Evolutionary conservation across 305 asterid species (phyloP).

Genomic region (Fraxinus xanthoxyloides): DNA sequence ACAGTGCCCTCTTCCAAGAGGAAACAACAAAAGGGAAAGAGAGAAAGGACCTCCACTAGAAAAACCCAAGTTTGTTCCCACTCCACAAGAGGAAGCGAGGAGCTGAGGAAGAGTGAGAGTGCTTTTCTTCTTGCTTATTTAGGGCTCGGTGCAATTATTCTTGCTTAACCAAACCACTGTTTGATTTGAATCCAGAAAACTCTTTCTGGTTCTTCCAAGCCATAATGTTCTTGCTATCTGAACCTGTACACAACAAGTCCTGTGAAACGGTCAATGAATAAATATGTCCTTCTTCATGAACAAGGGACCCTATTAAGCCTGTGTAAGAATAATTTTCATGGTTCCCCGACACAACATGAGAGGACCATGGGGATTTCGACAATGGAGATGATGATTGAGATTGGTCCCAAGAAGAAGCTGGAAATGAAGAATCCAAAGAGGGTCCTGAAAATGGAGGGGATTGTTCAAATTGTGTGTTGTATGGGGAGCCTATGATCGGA

Average conservation of each 20-base stretch:
- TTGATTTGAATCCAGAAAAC: constrained; percentile 68
- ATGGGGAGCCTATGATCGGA: constrained; percentile 26
- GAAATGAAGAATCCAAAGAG: constrained; percentile 23
- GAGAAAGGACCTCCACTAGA: too few relatives aligned
- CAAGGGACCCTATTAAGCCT: constrained; percentile 82
- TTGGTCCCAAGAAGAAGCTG: constrained; percentile 27
- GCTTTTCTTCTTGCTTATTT: too few relatives aligned
- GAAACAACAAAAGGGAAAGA: too few relatives aligned
- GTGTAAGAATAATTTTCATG: constrained; percentile 45
- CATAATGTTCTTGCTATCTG: constrained; percentile 78
- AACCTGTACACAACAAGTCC: constrained; percentile 50
- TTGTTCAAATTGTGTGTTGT: constrained; percentile 15
- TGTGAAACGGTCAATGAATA: constrained; percentile 63
- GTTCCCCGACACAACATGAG: constrained; percentile 26
- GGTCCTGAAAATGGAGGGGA: constrained; percentile 14
- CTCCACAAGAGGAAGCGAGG: too few relatives aligned
- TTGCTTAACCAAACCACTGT: constrained; percentile 73
- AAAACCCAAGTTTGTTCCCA: too few relatives aligned
- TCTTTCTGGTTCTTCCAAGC: constrained; percentile 82
- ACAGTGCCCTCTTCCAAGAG: too few relatives aligned
- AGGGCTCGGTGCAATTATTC: too few relatives aligned
- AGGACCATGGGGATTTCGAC: constrained; percentile 67
- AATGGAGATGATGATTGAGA: constrained; percentile 45
- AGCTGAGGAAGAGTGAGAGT: too few relatives aligned
- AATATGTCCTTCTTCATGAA: constrained; percentile 84